Base-by-base conservation (phyloP, 2,329 filamentous ascomycete genomes). In the Albophoma yamanashiensis region DNA sequence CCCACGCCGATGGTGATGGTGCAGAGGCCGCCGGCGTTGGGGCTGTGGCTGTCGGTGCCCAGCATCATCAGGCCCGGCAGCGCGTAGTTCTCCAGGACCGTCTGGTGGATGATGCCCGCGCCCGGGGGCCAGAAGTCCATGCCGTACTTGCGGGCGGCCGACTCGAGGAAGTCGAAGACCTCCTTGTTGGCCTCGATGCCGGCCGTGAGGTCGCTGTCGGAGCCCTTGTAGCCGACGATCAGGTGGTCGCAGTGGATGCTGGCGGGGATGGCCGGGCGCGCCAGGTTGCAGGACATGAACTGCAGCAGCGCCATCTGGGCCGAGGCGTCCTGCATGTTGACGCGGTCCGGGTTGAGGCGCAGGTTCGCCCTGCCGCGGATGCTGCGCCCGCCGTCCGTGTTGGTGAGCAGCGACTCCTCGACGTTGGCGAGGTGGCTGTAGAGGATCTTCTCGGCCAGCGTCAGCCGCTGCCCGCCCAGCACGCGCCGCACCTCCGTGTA, bases 201-300 rank as follows among this genome's bases (percentile, higher is more conserved):
- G 39, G 88, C 85, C 36, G 88, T 84, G 63, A 99, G 77, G 76
- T 99, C 94, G 31, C 86, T 83, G 68, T 93, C 88, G 42, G 93
- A 94, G 61, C 94, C 94, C 71, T 87, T 89, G 76, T 95, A 88
- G 60, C 93, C 94, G 38, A 97, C 93, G 76, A 99, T 97, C 86
- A 99, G 88, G 75, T 99, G 94, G 78, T 99, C 94, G 76, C 94
- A 99, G 79, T 99, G 94, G 67, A 97, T 97, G 74, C 92, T 97
- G 56, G 94, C 93, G 14, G 94, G 94, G 57, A 99, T 93, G 12
- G 92, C 92, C 2, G 94, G 96, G 62, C 86, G 86, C 36, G 89
- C 89, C 59, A 99, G 82, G 59, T 91, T 90, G 75, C 94, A 99
- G 36, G 90, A 91, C 93, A 99, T 99, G 82, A 99, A 99, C 76